Evolutionary conservation across 495 filamentous ascomycete species (phyloP).

Genomic region (Neurospora intermedia): DNA sequence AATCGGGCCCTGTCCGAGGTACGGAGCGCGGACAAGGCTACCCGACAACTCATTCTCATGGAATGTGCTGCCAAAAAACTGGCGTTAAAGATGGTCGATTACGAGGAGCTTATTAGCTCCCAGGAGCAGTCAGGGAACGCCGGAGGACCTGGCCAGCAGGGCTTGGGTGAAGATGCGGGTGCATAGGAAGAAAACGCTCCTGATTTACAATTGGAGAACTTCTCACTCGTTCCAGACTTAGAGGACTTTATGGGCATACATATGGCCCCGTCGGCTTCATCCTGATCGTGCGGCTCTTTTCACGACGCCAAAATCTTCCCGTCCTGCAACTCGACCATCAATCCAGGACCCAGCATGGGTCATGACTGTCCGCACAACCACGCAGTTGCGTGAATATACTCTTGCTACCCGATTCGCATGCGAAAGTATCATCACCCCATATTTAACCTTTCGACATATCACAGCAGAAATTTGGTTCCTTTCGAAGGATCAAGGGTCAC

Average conservation of each 20-base stretch:
- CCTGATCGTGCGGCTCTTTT: not conserved
- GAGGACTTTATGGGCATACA: not conserved
- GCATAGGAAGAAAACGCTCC: constrained; percentile 6
- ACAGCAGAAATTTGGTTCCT: not conserved
- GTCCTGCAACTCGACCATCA: not conserved
- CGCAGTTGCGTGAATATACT: not conserved
- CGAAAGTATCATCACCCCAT: not conserved
- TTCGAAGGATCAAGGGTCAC: not conserved
- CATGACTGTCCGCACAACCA: not conserved
- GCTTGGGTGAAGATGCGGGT: constrained; percentile 20
- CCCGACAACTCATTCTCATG: constrained; percentile 30
- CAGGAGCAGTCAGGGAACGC: constrained; percentile 1
- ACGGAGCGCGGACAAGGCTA: constrained; percentile 28
- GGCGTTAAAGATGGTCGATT: constrained; percentile 31
- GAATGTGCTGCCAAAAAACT: constrained; percentile 32
- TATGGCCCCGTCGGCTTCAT: not conserved
- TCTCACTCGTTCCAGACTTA: not conserved
- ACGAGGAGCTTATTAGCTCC: constrained; percentile 25
- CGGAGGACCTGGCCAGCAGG: constrained; percentile 14
- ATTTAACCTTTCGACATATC: not conserved
- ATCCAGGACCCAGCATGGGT: not conserved
- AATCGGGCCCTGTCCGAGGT: constrained; percentile 31
- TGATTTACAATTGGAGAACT: not conserved
- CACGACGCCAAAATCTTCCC: not conserved
- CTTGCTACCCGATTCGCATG: not conserved